Evolutionary conservation across 768 basidiomycete species (phyloP).

Genomic region (Mycena leptocephala): DNA sequence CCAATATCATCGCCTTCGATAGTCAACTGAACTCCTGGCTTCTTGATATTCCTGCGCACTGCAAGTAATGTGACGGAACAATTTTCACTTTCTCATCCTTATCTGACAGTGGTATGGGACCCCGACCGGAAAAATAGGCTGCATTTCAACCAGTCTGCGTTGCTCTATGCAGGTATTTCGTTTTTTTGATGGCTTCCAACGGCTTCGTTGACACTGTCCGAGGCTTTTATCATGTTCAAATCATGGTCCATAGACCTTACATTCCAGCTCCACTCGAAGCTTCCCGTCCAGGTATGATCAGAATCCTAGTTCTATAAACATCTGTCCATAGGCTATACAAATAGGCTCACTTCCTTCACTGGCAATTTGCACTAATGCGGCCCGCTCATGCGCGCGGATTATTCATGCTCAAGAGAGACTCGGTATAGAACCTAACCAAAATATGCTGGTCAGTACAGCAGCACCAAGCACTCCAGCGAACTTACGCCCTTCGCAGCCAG

Average conservation of each 20-base stretch:
- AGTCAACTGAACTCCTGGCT: slow-evolving; percentile 86
- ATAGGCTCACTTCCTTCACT: slow-evolving; percentile 70
- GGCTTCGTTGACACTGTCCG: not conserved
- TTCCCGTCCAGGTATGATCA: slow-evolving; percentile 40
- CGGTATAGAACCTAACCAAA: slow-evolving; percentile 51
- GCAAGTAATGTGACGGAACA: slow-evolving; percentile 52
- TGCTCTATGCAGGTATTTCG: slow-evolving; percentile 56
- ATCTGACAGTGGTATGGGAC: slow-evolving; percentile 60
- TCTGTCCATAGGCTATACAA: not conserved
- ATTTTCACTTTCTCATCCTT: slow-evolving; percentile 67
- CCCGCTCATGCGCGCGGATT: slow-evolving; percentile 83
- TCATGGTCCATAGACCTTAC: slow-evolving; percentile 86
- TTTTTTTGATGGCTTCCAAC: too few relatives aligned
- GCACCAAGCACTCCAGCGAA: slow-evolving; percentile 2
- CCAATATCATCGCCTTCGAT: slow-evolving; percentile 82
- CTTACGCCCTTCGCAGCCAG: slow-evolving; percentile 43
- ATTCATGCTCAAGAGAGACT: slow-evolving; percentile 67
- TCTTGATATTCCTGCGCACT: slow-evolving; percentile 76
- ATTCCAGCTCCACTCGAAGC: slow-evolving; percentile 78
- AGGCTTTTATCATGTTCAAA: slow-evolving; percentile 68
- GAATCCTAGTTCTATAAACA: not conserved
- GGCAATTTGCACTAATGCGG: slow-evolving; percentile 89
- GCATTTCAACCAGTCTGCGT: slow-evolving; percentile 73
- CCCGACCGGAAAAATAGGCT: slow-evolving; percentile 54
- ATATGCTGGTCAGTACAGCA: slow-evolving; percentile 52